Conservation (phyloP, 78 protist genomes). For the Dictyostelium brefeldianum region DNA sequence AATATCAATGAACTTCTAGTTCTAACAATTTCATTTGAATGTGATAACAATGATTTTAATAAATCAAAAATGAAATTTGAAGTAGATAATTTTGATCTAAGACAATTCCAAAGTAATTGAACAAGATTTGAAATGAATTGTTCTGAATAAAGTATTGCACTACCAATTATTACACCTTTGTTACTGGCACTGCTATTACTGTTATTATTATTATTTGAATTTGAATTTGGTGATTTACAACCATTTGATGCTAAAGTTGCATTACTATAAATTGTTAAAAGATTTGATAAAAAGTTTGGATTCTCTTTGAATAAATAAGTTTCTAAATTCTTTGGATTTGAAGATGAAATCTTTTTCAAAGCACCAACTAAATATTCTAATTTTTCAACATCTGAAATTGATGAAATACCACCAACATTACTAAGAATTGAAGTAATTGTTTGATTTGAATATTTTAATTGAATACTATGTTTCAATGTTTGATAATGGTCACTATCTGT, state of each 20-base stretch:
- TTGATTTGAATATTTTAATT: conserved; percentile 19
- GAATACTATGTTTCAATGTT: conserved; percentile 18
- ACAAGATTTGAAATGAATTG: conserved; percentile 27
- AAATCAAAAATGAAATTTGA: not conserved
- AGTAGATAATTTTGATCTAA: not conserved
- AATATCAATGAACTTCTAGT: not conserved
- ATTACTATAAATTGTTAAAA: not conserved
- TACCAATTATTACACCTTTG: not conserved
- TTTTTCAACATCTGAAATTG: not conserved
- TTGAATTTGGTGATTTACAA: not conserved
- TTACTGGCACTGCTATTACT: not conserved
- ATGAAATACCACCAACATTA: not conserved
- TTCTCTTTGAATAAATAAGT: not conserved
- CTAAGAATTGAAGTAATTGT: not conserved
- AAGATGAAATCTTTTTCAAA: conserved; percentile 39
- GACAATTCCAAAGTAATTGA: conserved; percentile 60
- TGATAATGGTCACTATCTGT: conserved; percentile 24
- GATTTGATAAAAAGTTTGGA: conserved; percentile 29
- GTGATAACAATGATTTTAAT: conserved; percentile 17
- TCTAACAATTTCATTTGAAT: conserved; percentile 26
- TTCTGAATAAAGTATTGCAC: not conserved
- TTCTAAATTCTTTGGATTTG: conserved; percentile 5
- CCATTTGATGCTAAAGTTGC: not conserved
- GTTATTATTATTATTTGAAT: not conserved
- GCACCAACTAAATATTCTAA: conserved; percentile 15